Evolutionary conservation across 2,329 filamentous ascomycete genomes (phyloP), one percentile per base, ranked within the genome.

Genomic region (Verticillium alfalfae): DNA sequence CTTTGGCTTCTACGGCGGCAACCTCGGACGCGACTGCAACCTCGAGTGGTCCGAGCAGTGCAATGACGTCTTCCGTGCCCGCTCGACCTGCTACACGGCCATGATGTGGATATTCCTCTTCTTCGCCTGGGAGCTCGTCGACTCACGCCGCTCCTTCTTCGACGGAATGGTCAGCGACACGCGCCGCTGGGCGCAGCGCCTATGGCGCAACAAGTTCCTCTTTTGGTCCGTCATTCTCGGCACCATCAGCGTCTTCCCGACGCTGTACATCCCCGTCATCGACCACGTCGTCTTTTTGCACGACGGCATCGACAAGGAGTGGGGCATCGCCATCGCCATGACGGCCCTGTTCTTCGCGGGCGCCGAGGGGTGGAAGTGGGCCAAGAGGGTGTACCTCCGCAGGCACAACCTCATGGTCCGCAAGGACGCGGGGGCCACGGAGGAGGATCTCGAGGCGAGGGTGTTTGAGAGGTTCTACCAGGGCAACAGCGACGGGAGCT

Each of bases 91-190:
- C 49, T 91, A 89, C 68, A 85, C 85, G 9, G 85, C 81, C 65
- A 80, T 90, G 68, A 89, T 86, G 2, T 90, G 87, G 87, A 85
- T 84, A 63, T 86, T 87, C 5, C 78, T 90, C 10, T 84, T 90
- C 75, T 80, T 89, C 45, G 87, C 87, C 0, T 90, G 88, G 88
- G 86, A 90, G 68, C 84, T 89, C 72, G 81, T 88, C 60, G 80
- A 89, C 66, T 80, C 85, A 69, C 84, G 88, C 13, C 83, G 86
- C 26, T 87, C 84, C 6, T 86, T 90, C 76, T 90, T 90, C 78
- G 79, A 82, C 64, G 77, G 78, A 54, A 81, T 81, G 16, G 81
- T 82, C 65, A 64, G 60, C 7, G 65, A 68, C 13, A 56, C 66
- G 64, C 81, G 79, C 1, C 79, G 85, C 60, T 89, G 86, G 86